Evolutionary conservation across 805 yeast species (phyloP).

Genomic region (Zygotorulaspora florentina): DNA sequence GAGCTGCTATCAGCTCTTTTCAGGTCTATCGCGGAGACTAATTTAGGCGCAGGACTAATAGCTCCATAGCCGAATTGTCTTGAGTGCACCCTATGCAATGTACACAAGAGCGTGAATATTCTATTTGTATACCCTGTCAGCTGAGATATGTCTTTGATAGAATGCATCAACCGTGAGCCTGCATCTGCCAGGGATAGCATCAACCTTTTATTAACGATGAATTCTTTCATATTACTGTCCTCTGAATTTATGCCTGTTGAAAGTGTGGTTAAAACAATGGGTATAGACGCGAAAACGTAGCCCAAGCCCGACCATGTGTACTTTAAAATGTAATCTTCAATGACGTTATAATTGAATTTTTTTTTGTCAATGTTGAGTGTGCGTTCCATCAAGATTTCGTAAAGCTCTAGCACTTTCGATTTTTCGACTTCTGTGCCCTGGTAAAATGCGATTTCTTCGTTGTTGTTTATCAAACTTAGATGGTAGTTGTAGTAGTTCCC

Average conservation of each 20-base stretch:
- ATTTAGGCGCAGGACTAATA: conserved; percentile 19
- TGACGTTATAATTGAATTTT: conserved; percentile 62
- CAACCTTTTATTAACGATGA: conserved; percentile 83
- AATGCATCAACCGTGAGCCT: conserved; percentile 89
- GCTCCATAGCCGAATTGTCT: conserved; percentile 39
- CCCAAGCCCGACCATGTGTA: conserved; percentile 95
- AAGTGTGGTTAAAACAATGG: conserved; percentile 63
- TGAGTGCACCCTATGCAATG: conserved; percentile 79
- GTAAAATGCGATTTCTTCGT: conserved; percentile 92
- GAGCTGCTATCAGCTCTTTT: conserved; percentile 3
- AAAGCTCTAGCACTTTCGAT: conserved; percentile 55
- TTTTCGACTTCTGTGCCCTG: conserved; percentile 83
- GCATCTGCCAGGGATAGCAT: conserved; percentile 93
- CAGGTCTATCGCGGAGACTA: conserved; percentile 1
- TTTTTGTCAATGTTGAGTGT: conserved; percentile 50
- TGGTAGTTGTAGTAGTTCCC: conserved; percentile 88
- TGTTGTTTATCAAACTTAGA: conserved; percentile 76
- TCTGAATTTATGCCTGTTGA: conserved; percentile 34
- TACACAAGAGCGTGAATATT: conserved; percentile 69
- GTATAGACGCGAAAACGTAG: conserved; percentile 84
- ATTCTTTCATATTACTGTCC: conserved; percentile 73
- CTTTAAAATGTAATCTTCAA: conserved; percentile 84
- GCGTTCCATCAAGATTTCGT: conserved; percentile 52
- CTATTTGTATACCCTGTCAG: conserved; percentile 87
- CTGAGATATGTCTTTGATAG: conserved; percentile 87